These are phyloP conservation scores for Podila minutissima DNA, from an alignment of 192 early-diverging fungal genomes.

Conservation along the genomic window DNA sequence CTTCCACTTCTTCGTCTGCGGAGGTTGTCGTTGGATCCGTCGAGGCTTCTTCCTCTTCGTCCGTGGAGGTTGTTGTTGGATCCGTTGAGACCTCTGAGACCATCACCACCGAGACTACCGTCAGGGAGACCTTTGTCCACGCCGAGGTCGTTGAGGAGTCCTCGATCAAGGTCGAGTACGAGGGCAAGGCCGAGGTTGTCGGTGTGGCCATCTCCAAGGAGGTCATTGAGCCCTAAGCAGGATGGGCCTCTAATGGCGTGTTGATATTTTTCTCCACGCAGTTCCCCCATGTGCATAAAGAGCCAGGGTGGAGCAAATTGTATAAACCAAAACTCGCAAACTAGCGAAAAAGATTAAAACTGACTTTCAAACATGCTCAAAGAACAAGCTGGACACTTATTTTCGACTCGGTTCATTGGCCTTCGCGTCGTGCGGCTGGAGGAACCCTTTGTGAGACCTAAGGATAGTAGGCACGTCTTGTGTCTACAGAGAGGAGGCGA, in stretches of 20 bases:
- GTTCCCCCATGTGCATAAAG: too few species aligned
- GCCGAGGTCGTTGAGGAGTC: conserved; percentile 19
- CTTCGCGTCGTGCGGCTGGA: too few species aligned
- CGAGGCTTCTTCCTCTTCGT: too few species aligned
- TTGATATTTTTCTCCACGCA: not conserved
- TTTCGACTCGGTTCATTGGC: too few species aligned
- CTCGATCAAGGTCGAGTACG: not conserved
- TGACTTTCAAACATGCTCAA: too few species aligned
- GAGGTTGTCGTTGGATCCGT: not conserved
- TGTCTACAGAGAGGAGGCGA: too few species aligned
- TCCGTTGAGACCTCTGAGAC: not conserved
- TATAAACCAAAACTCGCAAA: too few species aligned
- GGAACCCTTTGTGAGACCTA: too few species aligned
- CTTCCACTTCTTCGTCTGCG: not conserved
- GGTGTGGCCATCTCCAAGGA: conserved; percentile 3
- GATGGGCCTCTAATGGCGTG: not conserved
- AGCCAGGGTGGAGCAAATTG: too few species aligned
- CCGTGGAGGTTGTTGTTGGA: not conserved
- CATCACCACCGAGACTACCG: not conserved
- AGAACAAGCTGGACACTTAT: too few species aligned
- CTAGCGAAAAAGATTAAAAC: too few species aligned
- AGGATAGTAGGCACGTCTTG: too few species aligned
- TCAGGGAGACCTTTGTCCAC: conserved; percentile 16
- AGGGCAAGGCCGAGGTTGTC: conserved; percentile 9
- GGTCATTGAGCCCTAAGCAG: not conserved